A percentile compares a stretch with the other conserved stretches of the same genome.
Evolutionary conservation across 306 rosid species (phyloP).

Genomic region (Comarum palustre): DNA sequence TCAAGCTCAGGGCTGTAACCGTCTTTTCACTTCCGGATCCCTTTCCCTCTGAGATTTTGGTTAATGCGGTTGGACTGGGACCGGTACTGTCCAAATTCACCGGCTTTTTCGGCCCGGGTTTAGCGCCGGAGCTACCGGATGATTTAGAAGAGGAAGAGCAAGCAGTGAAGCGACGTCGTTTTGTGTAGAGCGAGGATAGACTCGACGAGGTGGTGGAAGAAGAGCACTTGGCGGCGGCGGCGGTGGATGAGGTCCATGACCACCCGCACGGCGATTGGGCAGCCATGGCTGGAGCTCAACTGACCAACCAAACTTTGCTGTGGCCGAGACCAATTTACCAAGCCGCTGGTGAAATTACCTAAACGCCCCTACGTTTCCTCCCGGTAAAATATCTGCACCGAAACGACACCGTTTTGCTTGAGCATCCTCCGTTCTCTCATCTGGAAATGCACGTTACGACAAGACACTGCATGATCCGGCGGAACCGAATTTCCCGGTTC

Average conservation of each 20-base stretch:
- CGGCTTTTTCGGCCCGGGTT: constrained; percentile 17
- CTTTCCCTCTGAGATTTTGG: neutral
- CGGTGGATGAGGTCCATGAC: constrained; percentile 22
- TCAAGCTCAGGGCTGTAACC: constrained; percentile 19
- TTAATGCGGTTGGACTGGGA: constrained; percentile 15
- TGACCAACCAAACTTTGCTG: neutral
- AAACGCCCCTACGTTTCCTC: neutral
- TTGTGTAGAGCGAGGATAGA: constrained; percentile 18
- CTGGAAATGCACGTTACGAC: neutral
- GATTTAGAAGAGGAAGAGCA: constrained; percentile 24
- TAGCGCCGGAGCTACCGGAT: constrained; percentile 19
- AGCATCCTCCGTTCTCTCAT: neutral
- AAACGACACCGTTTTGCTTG: neutral
- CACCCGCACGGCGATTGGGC: constrained; percentile 22
- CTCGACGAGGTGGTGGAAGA: constrained; percentile 15
- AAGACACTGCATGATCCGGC: neutral
- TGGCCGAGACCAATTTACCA: neutral
- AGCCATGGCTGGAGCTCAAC: constrained; percentile 33
- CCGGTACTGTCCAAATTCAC: constrained; percentile 14
- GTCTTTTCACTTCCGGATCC: neutral
- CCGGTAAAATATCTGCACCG: too few relatives aligned
- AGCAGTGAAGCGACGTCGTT: constrained; percentile 31
- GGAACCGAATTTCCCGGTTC: neutral
- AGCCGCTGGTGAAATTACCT: neutral
- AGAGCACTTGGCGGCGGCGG: neutral